Evolutionary conservation across 1,139 yeast species (phyloP).

Genomic region (Scheffersomyces insectosa): DNA sequence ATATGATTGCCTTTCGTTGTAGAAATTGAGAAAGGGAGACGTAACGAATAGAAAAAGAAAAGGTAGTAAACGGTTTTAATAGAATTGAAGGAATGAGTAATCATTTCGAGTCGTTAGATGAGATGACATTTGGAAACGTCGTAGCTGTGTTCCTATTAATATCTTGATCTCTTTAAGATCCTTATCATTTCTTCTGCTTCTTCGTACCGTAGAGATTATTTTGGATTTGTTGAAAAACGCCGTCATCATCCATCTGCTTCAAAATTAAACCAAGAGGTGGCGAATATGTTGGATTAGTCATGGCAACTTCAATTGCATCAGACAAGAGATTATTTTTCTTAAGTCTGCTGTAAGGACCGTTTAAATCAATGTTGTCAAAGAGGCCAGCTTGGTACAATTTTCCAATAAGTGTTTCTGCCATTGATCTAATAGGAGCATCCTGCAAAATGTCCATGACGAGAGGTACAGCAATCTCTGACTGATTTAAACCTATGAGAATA

Average conservation of each 20-base stretch:
- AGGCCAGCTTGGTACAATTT: conserved; percentile 37
- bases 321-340: conserved; percentile 27
- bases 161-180: too few species aligned
- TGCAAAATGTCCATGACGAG: conserved; percentile 27
- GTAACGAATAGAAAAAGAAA: too few species aligned
- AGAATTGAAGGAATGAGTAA: too few species aligned
- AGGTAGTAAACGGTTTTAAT: too few species aligned
- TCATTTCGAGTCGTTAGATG: too few species aligned
- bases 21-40: too few species aligned
- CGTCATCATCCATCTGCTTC: conserved; percentile 33
- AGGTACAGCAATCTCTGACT: conserved; percentile 33
- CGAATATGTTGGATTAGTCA: conserved; percentile 31
- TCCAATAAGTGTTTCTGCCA: conserved; percentile 23
- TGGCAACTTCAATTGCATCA: conserved; percentile 23
- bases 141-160: too few species aligned
- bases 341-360: conserved; percentile 19
- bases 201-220: conserved; percentile 37
- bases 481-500: conserved; percentile 32
- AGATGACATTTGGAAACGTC: too few species aligned
- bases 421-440: conserved; percentile 23
- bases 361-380: conserved; percentile 30
- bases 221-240: conserved; percentile 34
- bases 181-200: neutral
- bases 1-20: too few species aligned
- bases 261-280: conserved; percentile 37